These are phyloP conservation scores for Penicillium sp. DNA, from an alignment of 2,329 filamentous ascomycete species.

Conservation along the genomic window DNA sequence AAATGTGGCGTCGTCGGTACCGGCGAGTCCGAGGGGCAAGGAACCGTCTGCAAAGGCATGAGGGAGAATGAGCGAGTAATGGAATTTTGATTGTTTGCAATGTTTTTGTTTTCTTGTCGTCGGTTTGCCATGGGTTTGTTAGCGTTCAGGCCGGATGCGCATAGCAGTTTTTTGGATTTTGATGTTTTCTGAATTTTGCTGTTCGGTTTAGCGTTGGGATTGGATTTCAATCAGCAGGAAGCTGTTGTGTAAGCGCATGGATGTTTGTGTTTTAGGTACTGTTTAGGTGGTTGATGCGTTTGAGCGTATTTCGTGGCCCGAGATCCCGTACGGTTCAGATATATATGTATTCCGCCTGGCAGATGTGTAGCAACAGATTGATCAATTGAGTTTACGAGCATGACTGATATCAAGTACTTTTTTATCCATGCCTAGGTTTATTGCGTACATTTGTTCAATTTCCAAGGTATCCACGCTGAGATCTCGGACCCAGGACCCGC, in stretches of 20 bases:
- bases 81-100: not conserved
- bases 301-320: not conserved
- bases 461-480: too few relatives aligned
- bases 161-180: not conserved
- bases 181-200: not conserved
- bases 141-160: not conserved
- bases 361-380: not conserved
- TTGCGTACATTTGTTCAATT: not conserved
- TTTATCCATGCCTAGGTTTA: not conserved
- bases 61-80: not conserved
- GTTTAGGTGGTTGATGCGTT: not conserved
- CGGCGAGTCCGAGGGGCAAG: conserved; percentile 19
- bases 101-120: not conserved
- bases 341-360: not conserved
- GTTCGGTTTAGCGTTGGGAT: not conserved
- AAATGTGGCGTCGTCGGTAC: conserved; percentile 20
- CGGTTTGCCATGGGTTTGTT: not conserved
- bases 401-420: not conserved
- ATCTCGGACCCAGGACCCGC: not conserved
- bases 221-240: not conserved
- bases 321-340: not conserved
- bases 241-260: too few relatives aligned
- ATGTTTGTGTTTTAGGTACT: not conserved
- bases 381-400: not conserved
- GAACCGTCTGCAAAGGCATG: conserved; percentile 11